These are phyloP conservation scores for Herpotrichia juniperi DNA, from an alignment of 2,329 filamentous ascomycete species.

Conservation along the genomic window DNA sequence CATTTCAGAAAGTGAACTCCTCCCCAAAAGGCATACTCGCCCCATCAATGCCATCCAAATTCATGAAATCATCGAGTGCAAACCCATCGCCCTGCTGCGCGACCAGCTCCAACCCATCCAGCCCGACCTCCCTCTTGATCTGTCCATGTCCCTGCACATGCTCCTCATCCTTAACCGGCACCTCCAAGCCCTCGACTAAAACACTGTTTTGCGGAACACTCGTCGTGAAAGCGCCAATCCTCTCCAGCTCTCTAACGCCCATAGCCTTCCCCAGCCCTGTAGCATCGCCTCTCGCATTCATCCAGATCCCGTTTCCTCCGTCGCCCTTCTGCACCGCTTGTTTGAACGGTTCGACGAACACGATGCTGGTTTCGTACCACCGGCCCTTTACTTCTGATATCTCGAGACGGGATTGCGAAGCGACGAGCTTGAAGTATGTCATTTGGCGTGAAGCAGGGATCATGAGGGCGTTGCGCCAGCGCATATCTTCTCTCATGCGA, in stretches of 20 bases:
- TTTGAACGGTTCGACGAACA: conserved; percentile 49
- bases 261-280: conserved; percentile 26
- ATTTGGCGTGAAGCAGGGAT: conserved; percentile 41
- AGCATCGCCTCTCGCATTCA: conserved; percentile 55
- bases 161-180: conserved; percentile 24
- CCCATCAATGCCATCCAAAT: conserved; percentile 45
- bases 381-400: conserved; percentile 62
- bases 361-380: conserved; percentile 64
- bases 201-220: conserved; percentile 46
- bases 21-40: conserved; percentile 23
- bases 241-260: conserved; percentile 36
- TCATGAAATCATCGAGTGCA: conserved; percentile 50
- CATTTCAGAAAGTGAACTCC: conserved; percentile 8
- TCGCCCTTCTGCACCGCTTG: conserved; percentile 46
- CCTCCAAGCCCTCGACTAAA: conserved; percentile 48
- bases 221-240: conserved; percentile 50
- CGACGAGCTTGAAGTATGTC: conserved; percentile 53
- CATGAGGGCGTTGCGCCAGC: conserved; percentile 53
- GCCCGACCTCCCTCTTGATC: background rate
- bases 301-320: conserved; percentile 51
- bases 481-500: conserved; percentile 59
- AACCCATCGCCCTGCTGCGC: conserved; percentile 13
- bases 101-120: conserved; percentile 20
- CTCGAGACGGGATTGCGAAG: conserved; percentile 39
- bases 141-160: conserved; percentile 13